A percentile compares a stretch with the other conserved stretches of the same genome.
Conservation (phyloP, 495 filamentous ascomycete species). For the Penicillium psychrofluorescens region DNA sequence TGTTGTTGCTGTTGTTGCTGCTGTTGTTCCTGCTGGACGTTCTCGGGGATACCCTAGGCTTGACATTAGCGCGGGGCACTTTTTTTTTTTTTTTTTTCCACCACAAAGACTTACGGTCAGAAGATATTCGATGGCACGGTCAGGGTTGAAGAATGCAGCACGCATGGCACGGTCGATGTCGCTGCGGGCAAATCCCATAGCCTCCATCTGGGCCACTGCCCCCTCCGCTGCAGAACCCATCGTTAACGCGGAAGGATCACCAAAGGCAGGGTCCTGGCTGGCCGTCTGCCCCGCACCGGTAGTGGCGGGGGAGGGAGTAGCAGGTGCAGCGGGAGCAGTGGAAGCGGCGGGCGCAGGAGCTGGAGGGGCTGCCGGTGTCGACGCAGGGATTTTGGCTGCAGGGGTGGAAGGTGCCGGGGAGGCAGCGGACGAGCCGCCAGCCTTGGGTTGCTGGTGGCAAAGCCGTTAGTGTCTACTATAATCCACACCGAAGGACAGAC, state of each 20-base stretch:
- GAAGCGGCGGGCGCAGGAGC: slow-evolving; percentile 61
- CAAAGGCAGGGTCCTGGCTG: slow-evolving; percentile 42
- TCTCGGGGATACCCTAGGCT: slow-evolving; percentile 79
- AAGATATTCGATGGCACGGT: slow-evolving; percentile 94
- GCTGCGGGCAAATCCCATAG: slow-evolving; percentile 83
- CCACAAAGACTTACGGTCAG: slow-evolving; percentile 56
- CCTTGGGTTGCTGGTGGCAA: slow-evolving; percentile 52
- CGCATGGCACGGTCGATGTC: slow-evolving; percentile 92
- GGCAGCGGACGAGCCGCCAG: slow-evolving; percentile 49
- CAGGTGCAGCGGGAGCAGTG: slow-evolving; percentile 48
- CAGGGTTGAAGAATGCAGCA: slow-evolving; percentile 92
- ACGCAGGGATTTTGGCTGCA: slow-evolving; percentile 34
- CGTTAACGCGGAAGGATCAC: slow-evolving; percentile 74
- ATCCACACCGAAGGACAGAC: too few relatives aligned
- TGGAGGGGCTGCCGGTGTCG: slow-evolving; percentile 50
- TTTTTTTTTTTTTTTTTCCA: background rate
- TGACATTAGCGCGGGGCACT: background rate
- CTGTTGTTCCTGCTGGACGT: slow-evolving; percentile 62
- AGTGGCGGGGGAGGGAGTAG: slow-evolving; percentile 65
- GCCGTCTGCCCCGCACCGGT: slow-evolving; percentile 41
- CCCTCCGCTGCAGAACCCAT: slow-evolving; percentile 74
- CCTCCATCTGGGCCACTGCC: slow-evolving; percentile 92
- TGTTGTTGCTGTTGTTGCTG: slow-evolving; percentile 23
- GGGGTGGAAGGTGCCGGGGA: slow-evolving; percentile 53
- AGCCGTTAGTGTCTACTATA: slow-evolving; percentile 1